A percentile compares a stretch with the other conserved stretches of the same genome.
phyloP scores from a whole-genome alignment of 257 asterid species.

The Lavandula angustifolia region DNA sequence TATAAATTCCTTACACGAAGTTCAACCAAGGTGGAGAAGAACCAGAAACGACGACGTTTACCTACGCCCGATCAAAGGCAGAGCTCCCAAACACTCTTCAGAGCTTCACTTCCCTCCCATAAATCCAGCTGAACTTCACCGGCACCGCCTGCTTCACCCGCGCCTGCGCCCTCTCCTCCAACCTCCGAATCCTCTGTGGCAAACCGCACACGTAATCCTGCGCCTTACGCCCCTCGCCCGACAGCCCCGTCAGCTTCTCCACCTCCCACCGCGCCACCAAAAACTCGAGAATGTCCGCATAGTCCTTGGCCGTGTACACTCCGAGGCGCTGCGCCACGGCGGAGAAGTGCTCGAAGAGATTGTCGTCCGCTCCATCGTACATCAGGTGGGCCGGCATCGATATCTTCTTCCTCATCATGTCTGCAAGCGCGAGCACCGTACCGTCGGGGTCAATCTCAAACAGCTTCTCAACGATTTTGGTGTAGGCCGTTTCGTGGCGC shows the following conservation, averaged over 20 bases:
- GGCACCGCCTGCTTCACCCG: slow-evolving; percentile 43
- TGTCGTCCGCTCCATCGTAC: slow-evolving; percentile 55
- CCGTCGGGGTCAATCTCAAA: slow-evolving; percentile 56
- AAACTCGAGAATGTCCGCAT: slow-evolving; percentile 56
- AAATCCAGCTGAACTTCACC: slow-evolving; percentile 57
- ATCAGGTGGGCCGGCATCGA: slow-evolving; percentile 64
- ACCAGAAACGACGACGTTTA: not conserved
- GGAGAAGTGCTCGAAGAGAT: slow-evolving; percentile 54
- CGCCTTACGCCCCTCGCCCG: slow-evolving; percentile 57
- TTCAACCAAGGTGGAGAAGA: not conserved
- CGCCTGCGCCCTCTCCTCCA: slow-evolving; percentile 60
- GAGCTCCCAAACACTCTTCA: slow-evolving; percentile 27
- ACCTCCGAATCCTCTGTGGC: slow-evolving; percentile 47
- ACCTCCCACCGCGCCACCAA: slow-evolving; percentile 55
- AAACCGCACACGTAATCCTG: slow-evolving; percentile 54
- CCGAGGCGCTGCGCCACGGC: slow-evolving; percentile 57
- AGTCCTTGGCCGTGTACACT: slow-evolving; percentile 62
- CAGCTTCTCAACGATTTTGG: slow-evolving; percentile 56
- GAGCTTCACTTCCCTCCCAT: slow-evolving; percentile 44
- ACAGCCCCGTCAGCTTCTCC: slow-evolving; percentile 57
- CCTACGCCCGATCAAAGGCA: too few relatives aligned
- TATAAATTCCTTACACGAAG: slow-evolving; percentile 1
- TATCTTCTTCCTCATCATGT: slow-evolving; percentile 66
- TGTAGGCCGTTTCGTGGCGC: slow-evolving; percentile 63
- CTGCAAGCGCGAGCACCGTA: slow-evolving; percentile 46